Evolutionary conservation across 192 early-diverging fungal species (phyloP).

Genomic region (Umbelopsis vinacea): DNA sequence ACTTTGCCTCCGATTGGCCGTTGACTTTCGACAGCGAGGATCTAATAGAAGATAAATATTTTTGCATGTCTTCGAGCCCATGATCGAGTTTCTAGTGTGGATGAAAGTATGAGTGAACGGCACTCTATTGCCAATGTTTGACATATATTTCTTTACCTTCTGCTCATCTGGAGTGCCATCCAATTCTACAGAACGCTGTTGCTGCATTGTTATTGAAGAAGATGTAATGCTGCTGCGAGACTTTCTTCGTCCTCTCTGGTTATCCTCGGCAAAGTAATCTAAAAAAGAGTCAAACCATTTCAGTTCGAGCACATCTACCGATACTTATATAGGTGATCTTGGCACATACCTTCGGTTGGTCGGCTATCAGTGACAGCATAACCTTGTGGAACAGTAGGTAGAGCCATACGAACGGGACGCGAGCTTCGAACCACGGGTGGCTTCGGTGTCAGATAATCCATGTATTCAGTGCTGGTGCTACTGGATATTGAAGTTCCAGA

Average conservation of each 20-base stretch:
- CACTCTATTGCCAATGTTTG: background rate
- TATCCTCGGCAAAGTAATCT: background rate
- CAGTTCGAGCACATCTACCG: too few species aligned
- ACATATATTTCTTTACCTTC: background rate
- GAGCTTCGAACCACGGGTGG: slow-evolving; percentile 1
- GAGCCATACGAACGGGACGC: background rate
- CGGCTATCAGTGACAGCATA: background rate
- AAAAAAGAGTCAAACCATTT: background rate
- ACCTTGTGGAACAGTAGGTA: slow-evolving; percentile 11
- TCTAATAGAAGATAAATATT: slow-evolving; percentile 3
- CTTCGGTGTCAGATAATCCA: slow-evolving; percentile 5
- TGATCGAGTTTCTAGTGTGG: background rate
- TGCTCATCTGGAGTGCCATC: background rate
- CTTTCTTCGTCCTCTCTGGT: background rate
- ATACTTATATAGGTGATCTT: too few species aligned
- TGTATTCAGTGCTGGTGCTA: slow-evolving; percentile 6
- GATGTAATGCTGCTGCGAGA: background rate
- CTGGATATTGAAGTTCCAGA: slow-evolving; percentile 18
- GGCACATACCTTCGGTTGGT: background rate
- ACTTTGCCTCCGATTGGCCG: background rate
- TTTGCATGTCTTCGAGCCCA: slow-evolving; percentile 15
- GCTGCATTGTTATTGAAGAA: background rate
- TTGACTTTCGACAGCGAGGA: background rate
- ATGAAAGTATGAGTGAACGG: background rate
- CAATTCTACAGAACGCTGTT: background rate